A percentile compares a stretch with the other conserved stretches of the same genome.
These are phyloP conservation scores for Potentilla sterilis DNA, from an alignment of 306 rosid species.

Conservation along the genomic window DNA sequence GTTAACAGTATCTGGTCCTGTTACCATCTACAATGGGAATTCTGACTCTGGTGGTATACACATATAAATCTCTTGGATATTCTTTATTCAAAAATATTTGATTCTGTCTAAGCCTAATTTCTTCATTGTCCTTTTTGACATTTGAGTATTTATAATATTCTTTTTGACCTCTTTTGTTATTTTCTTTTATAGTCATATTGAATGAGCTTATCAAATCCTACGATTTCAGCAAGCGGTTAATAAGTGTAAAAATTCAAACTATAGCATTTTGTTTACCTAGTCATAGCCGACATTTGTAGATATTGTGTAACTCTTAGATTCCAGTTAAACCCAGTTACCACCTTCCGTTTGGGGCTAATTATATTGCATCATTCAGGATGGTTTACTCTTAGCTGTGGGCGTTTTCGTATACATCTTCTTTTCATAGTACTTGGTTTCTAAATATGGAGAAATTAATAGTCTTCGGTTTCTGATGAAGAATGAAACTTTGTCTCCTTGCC, in stretches of 20 bases:
- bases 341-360: not conserved
- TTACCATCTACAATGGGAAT: conserved; percentile 52
- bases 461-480: not conserved
- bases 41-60: conserved; percentile 52
- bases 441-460: not conserved
- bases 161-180: too few relatives aligned
- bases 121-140: not conserved
- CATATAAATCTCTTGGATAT: conserved; percentile 16
- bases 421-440: not conserved
- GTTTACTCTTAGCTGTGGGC: not conserved
- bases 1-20: conserved; percentile 58
- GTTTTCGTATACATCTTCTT: not conserved
- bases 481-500: not conserved
- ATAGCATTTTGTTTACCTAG: not conserved
- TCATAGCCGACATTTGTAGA: conserved; percentile 4
- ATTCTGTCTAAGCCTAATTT: not conserved
- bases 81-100: not conserved
- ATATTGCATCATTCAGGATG: not conserved
- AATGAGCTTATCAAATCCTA: not conserved
- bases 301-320: not conserved
- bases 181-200: not conserved
- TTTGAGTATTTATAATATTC: not conserved
- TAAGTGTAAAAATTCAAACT: not conserved
- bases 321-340: not conserved
- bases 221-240: not conserved